Base-by-base conservation (phyloP, 73 alveolate species). In the Strombidium stylifer region DNA sequence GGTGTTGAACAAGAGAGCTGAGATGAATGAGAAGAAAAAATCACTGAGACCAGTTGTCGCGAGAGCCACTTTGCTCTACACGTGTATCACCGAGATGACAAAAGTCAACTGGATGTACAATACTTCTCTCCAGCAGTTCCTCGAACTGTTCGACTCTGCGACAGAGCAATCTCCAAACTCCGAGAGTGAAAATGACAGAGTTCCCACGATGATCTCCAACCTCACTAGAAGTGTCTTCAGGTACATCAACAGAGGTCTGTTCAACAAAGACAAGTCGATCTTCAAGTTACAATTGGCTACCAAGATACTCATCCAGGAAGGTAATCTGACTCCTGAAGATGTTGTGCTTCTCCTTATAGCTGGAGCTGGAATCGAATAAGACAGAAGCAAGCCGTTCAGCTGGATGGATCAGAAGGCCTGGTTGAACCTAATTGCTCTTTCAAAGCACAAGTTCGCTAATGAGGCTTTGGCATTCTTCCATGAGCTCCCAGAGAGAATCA, bases 41-140 rank as follows among this genome's bases (percentile, higher is more conserved):
- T 88, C 87, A 81, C 96, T 92, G 89, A 83, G 99, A 82, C 99
- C 99, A 23, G 99, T 96, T 26, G 99, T 99, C 45, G 94, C 99
- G 0, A 75, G 99, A 59, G 99, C 99, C 57, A 79, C 97, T 30
- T 94, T 90, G 7, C 87, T 96, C 62, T 94, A 94, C 73, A 94
- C 92, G 98, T 46, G 93, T 62, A 94, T 93, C 60, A 98, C 92
- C 56, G 99, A 96, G 82, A 94, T 96, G 90, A 88, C 96, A 25
- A 90, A 89, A 37, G 93, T 96, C 46, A 83, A 91, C 62, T 96
- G 99, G 99, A 97, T 97, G 99, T 97, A 97, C 86, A 96, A 97
- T 85, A 94, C 99, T 27, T 94, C 99, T 34, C 94, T 97, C 48
- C 94, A 92, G 53, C 98, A 97, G 91, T 97, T 97, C 96, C 81